Evolutionary conservation across 371 early-diverging fungal genomes (phyloP).

Genomic region (Phascolomyces articulosus): DNA sequence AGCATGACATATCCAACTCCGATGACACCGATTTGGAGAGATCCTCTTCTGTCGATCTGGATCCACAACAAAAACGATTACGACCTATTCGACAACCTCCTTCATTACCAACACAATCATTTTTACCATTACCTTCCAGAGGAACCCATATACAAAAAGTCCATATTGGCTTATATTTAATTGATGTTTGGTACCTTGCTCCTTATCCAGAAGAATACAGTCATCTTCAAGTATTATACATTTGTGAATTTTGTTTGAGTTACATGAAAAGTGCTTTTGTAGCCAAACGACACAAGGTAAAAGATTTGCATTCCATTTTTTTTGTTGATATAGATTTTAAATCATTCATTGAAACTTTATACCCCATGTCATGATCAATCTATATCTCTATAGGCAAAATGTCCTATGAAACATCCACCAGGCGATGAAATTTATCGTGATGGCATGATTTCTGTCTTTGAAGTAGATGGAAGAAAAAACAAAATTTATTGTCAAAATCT

Average conservation of each 20-base stretch:
- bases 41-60: background rate
- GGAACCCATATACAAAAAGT: conserved; percentile 50
- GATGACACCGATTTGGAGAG: conserved; percentile 1
- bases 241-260: conserved; percentile 98
- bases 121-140: conserved; percentile 11
- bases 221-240: conserved; percentile 67
- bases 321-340: background rate
- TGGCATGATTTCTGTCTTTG: conserved; percentile 85
- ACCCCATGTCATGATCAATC: background rate
- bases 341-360: background rate
- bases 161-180: conserved; percentile 78
- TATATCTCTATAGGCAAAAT: conserved; percentile 71
- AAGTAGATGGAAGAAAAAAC: conserved; percentile 95
- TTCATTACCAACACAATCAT: conserved; percentile 16
- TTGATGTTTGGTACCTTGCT: conserved; percentile 97
- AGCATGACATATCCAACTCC: conserved; percentile 7
- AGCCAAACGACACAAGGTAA: conserved; percentile 72
- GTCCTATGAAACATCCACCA: conserved; percentile 90
- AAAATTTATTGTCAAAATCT: conserved; percentile 76
- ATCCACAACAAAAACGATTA: background rate
- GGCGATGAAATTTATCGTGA: conserved; percentile 99
- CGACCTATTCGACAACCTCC: background rate
- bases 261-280: conserved; percentile 85
- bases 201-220: conserved; percentile 99
- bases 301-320: too few relatives aligned